Evolutionary conservation across 805 yeast genomes (phyloP), one percentile per base, ranked within the genome.

Genomic region (Metschnikowia hibisci): DNA sequence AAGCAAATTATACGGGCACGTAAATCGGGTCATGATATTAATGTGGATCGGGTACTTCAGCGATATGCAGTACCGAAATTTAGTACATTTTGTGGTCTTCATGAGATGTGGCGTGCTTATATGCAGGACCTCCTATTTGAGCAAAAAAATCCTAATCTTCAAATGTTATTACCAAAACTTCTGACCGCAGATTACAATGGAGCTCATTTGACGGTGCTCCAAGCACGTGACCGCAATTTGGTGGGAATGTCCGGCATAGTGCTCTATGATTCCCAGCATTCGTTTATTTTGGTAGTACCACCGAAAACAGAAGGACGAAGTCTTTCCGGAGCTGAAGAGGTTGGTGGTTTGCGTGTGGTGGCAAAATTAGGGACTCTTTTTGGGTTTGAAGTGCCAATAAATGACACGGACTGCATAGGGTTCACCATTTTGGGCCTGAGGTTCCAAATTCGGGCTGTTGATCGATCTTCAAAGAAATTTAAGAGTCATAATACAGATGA

Each of bases 131-230:
- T 87, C 4, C 51, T 86, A 7, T 73, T 68, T 36, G 64, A 52
- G 4, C 56, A 48, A 20, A 51, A 49, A 12, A 48, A 63, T 18
- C 67, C 66, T 4, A 47, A 57, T 9, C 39, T 60, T 25, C 48
- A 57, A 20, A 51, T 62, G 28, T 49, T 80, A 1, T 60, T 84
- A 15, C 67, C 78, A 5, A 80, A 82, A 51, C 63, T 89, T 32
- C 75, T 91, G 1, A 74, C 83, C 47, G 87, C 93, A 1, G 97
- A 89, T 55, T 84, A 77, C 62, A 84, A 83, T 53, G 96, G 97
- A 3, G 77, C 93, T n/a, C 59, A 62, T 32, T 44, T 88, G 11
- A 71, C 70, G 11, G 89, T 89, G 0, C 54, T 70, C 2, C 74
- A 78, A 36, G 71, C 87, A n/a, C 63, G 65, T 15, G 84, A 82